These are phyloP conservation scores for Leccinellum luteum DNA, from an alignment of 768 basidiomycete species.

Conservation along the genomic window DNA sequence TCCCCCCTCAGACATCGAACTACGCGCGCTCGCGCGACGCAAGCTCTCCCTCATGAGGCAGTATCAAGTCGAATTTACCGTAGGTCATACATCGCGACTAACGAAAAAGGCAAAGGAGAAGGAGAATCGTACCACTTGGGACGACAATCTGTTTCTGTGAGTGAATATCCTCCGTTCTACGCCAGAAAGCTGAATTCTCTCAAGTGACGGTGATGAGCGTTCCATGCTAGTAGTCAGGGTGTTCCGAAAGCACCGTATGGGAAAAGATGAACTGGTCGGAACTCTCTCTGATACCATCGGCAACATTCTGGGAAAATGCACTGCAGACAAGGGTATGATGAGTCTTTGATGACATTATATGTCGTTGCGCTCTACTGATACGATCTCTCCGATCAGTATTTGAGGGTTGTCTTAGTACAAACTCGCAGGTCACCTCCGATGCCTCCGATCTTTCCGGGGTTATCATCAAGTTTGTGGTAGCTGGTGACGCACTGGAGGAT, in stretches of 20 bases:
- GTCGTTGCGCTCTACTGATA: not conserved
- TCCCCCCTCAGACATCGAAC: not conserved
- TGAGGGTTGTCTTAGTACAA: not conserved
- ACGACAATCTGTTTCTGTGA: not conserved
- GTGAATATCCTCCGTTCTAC: not conserved
- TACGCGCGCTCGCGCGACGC: not conserved
- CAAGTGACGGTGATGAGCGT: not conserved
- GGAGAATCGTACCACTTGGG: not conserved
- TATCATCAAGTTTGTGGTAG: not conserved
- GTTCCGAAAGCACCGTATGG: not conserved
- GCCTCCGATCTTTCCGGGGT: not conserved
- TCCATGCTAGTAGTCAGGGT: not conserved
- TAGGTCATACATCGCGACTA: not conserved
- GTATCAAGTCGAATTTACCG: not conserved
- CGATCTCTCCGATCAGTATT: not conserved
- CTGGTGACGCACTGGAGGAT: not conserved
- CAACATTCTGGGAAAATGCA: not conserved
- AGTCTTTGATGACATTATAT: not conserved
- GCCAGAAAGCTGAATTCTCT: not conserved
- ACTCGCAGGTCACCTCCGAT: not conserved
- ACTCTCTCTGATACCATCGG: not conserved
- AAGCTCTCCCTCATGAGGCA: not conserved
- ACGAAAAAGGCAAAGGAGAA: not conserved
- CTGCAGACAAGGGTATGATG: not conserved
- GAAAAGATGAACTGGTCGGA: not conserved